phyloP scores from a whole-genome alignment of 2,329 filamentous ascomycete genomes.

The Colletotrichum cuscutae region DNA sequence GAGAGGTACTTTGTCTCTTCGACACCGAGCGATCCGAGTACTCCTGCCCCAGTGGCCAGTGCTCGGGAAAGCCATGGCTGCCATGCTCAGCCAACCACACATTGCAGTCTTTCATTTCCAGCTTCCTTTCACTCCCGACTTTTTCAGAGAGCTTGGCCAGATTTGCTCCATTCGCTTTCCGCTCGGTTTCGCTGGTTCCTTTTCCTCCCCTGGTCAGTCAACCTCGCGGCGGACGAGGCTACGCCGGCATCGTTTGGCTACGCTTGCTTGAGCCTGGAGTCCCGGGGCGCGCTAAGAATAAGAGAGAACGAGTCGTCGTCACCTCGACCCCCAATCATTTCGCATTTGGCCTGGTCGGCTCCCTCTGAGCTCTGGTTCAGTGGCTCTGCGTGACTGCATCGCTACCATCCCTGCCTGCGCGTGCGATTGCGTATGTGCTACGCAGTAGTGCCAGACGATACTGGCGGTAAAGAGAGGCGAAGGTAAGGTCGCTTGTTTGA shows the following conservation, averaged over 20 bases:
- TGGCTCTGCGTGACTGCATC: neutral
- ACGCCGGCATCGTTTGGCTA: conserved; percentile 8
- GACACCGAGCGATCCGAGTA: conserved; percentile 11
- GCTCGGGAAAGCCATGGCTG: neutral
- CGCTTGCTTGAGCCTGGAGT: neutral
- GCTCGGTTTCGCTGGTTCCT: conserved; percentile 4
- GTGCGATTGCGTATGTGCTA: neutral
- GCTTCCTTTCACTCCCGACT: neutral
- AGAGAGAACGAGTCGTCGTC: conserved; percentile 19
- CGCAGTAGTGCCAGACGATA: neutral
- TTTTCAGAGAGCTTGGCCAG: neutral
- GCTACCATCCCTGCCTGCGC: neutral
- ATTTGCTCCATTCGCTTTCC: neutral
- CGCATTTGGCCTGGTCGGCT: conserved; percentile 1
- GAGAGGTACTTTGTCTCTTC: no score
- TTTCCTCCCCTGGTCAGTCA: neutral
- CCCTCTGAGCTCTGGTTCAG: neutral
- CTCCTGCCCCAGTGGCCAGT: neutral
- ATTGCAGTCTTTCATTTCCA: neutral
- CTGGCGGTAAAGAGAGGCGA: conserved; percentile 13
- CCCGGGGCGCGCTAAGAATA: conserved; percentile 22
- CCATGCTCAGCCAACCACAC: neutral
- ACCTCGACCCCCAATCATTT: conserved; percentile 25
- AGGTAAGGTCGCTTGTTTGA: conserved; percentile 13
- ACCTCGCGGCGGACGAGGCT: conserved; percentile 10